These are phyloP conservation scores for Oryza australiensis DNA, from an alignment of 176 grass and related monocot species.

Conservation along the genomic window DNA sequence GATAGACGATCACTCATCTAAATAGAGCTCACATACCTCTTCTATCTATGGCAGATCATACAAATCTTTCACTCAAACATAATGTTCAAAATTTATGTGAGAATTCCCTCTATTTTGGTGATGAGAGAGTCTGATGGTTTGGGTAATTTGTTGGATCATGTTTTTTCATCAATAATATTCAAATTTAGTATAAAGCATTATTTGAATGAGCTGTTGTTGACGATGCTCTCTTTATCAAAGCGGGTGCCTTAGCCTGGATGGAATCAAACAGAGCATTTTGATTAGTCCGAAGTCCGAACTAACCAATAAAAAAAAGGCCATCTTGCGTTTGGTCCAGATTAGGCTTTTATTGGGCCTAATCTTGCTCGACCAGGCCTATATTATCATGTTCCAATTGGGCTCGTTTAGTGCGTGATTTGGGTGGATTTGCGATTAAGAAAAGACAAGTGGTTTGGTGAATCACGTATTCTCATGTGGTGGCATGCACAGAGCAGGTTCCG, in stretches of 20 bases:
- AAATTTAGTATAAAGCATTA: too few relatives aligned
- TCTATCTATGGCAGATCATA: too few relatives aligned
- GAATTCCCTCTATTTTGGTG: too few relatives aligned
- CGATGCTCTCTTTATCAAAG: background rate
- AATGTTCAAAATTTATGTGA: too few relatives aligned
- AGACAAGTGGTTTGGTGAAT: background rate
- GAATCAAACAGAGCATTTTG: background rate
- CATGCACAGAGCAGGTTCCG: constrained; percentile 6
- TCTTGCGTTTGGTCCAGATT: background rate
- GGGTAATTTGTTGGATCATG: too few relatives aligned
- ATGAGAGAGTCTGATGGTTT: too few relatives aligned
- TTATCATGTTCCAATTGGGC: background rate
- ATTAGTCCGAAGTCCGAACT: background rate
- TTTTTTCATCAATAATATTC: too few relatives aligned
- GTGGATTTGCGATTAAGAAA: background rate
- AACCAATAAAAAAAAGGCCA: background rate
- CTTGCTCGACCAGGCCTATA: too few relatives aligned
- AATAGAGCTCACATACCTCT: too few relatives aligned
- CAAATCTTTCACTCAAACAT: too few relatives aligned
- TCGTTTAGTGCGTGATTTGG: background rate
- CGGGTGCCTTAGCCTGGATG: background rate
- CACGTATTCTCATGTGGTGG: background rate
- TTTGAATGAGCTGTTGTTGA: too few relatives aligned
- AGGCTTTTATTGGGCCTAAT: background rate
- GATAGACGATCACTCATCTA: too few relatives aligned